A percentile compares a stretch with the other conserved stretches of the same genome.
Conservation (phyloP, 805 yeast species). For the Saccharomycopsis sp. region DNA sequence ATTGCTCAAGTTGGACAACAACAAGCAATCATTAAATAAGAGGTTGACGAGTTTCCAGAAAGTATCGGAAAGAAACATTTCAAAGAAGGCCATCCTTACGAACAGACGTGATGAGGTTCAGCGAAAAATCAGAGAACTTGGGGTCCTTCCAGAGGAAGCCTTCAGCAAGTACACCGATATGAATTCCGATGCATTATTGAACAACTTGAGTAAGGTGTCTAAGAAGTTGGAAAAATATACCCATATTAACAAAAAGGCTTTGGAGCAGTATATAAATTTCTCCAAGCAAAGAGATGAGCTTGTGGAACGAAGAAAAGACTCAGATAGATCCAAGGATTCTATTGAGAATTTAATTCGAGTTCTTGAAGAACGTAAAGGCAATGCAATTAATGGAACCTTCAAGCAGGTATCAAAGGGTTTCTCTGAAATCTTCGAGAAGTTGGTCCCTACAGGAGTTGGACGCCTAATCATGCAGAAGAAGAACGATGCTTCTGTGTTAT, state of each 20-base stretch:
- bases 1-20: conserved; percentile 18
- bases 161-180: conserved; percentile 41
- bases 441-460: conserved; percentile 84
- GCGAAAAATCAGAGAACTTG: conserved; percentile 70
- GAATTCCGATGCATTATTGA: conserved; percentile 47
- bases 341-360: conserved; percentile 65
- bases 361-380: conserved; percentile 71
- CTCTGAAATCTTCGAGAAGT: conserved; percentile 62
- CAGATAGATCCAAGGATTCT: conserved; percentile 62
- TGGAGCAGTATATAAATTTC: conserved; percentile 74
- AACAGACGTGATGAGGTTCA: conserved; percentile 66
- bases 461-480: conserved; percentile 56
- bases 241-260: conserved; percentile 84
- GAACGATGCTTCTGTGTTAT: conserved; percentile 18
- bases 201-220: conserved; percentile 46
- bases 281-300: conserved; percentile 66
- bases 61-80: conserved; percentile 54
- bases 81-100: conserved; percentile 52
- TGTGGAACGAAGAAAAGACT: conserved; percentile 56
- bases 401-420: conserved; percentile 70
- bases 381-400: conserved; percentile 76
- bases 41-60: conserved; percentile 58
- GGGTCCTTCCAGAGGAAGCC: conserved; percentile 86
- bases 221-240: conserved; percentile 54
- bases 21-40: conserved; percentile 21